These are phyloP conservation scores for Musa itinerans DNA, from an alignment of 176 grass and related monocot species.

Conservation along the genomic window DNA sequence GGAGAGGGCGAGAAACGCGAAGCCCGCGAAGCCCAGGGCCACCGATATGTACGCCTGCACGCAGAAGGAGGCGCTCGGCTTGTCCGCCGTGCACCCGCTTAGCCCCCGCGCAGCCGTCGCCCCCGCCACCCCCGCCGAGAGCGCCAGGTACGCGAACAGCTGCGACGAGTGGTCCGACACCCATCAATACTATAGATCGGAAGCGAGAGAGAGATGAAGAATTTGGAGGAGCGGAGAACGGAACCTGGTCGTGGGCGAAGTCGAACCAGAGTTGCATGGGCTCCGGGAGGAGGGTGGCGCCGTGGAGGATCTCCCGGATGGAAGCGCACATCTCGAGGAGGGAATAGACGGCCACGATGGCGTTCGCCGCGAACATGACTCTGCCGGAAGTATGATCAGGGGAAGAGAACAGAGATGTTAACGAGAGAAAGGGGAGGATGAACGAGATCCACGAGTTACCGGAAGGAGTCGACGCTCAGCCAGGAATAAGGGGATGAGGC, in stretches of 20 bases:
- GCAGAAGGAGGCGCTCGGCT: slow-evolving; percentile 26
- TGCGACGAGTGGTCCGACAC: not conserved
- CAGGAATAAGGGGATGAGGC: slow-evolving; percentile 15
- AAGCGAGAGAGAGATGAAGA: not conserved
- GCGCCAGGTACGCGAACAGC: slow-evolving; percentile 67
- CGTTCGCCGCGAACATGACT: slow-evolving; percentile 63
- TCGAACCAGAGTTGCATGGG: slow-evolving; percentile 82
- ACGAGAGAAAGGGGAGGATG: not conserved
- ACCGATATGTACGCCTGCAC: slow-evolving; percentile 44
- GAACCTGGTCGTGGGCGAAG: slow-evolving; percentile 85
- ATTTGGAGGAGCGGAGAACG: not conserved
- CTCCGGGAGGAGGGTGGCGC: slow-evolving; percentile 58
- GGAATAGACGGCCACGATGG: slow-evolving; percentile 66
- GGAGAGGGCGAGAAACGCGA: slow-evolving; percentile 50
- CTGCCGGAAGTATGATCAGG: not conserved
- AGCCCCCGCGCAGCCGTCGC: slow-evolving; percentile 31
- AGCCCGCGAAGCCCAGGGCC: slow-evolving; percentile 53
- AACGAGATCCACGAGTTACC: not conserved
- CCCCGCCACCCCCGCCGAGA: slow-evolving; percentile 35
- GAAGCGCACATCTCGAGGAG: slow-evolving; percentile 43
- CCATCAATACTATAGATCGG: not conserved
- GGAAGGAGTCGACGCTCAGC: slow-evolving; percentile 13
- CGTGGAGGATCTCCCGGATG: slow-evolving; percentile 44
- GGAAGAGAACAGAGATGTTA: not conserved
- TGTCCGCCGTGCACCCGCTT: slow-evolving; percentile 2